These are phyloP conservation scores for Verticillium nubilum DNA, from an alignment of 2,329 filamentous ascomycete genomes.

Conservation along the genomic window DNA sequence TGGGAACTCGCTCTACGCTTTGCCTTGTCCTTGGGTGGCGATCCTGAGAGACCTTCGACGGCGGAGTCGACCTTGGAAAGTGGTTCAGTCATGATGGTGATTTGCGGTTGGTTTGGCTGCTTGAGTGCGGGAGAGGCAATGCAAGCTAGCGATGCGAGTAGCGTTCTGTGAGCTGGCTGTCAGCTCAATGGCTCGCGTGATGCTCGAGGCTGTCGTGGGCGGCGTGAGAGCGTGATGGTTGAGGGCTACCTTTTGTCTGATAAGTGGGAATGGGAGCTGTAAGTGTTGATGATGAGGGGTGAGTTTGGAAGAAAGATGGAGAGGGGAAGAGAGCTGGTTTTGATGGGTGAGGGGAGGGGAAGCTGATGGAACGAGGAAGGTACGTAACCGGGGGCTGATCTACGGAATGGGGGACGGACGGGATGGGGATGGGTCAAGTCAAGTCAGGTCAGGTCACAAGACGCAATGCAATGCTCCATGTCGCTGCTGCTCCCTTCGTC, in stretches of 20 bases:
- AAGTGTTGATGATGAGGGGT: conserved; percentile 17
- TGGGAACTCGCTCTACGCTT: conserved; percentile 69
- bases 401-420: neutral
- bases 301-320: neutral
- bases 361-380: neutral
- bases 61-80: conserved; percentile 90
- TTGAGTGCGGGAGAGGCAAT: neutral
- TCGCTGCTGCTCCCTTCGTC: neutral
- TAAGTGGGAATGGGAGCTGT: conserved; percentile 5
- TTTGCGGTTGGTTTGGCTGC: neutral
- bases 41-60: conserved; percentile 70
- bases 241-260: conserved; percentile 9
- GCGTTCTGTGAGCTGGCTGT: neutral
- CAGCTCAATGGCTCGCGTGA: neutral
- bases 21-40: conserved; percentile 60
- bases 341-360: neutral
- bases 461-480: neutral
- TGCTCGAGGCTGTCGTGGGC: neutral
- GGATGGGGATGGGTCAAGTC: neutral
- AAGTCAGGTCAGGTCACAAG: neutral
- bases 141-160: neutral
- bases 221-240: neutral
- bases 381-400: neutral
- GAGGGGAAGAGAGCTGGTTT: neutral
- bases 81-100: conserved; percentile 41